Percentiles rank a stretch among this genome's conserved stretches.
phyloP scores from a whole-genome alignment of 2,329 filamentous ascomycete species.

The Colletotrichum navitas region DNA sequence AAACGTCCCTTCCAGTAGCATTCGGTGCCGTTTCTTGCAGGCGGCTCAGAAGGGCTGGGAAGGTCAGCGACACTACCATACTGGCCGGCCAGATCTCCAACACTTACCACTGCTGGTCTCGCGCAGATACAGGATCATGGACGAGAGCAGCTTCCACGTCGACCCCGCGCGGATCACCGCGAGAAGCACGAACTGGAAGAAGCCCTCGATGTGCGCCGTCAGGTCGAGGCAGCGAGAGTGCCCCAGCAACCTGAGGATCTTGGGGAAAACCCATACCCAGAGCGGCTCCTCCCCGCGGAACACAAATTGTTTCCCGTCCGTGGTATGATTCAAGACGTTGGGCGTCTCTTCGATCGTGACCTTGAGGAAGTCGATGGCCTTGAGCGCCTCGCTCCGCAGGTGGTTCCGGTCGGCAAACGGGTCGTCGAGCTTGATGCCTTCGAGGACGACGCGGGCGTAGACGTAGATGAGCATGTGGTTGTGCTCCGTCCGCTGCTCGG shows the following conservation, averaged over 20 bases:
- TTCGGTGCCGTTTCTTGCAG: slow-evolving; percentile 51
- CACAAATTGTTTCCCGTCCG: slow-evolving; percentile 57
- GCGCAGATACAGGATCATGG: slow-evolving; percentile 63
- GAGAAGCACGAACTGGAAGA: slow-evolving; percentile 64
- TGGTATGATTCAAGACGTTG: slow-evolving; percentile 68
- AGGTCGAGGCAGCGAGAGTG: slow-evolving; percentile 62
- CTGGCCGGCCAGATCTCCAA: background rate
- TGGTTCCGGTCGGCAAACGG: slow-evolving; percentile 72
- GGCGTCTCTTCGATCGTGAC: slow-evolving; percentile 83
- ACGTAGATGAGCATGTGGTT: slow-evolving; percentile 90
- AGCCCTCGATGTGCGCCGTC: slow-evolving; percentile 63
- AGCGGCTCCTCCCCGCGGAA: slow-evolving; percentile 71
- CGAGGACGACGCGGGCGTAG: slow-evolving; percentile 82
- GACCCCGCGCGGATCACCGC: slow-evolving; percentile 57
- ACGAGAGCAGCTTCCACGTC: slow-evolving; percentile 62
- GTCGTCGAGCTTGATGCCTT: slow-evolving; percentile 75
- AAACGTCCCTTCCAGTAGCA: slow-evolving; percentile 47
- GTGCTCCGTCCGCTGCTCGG: slow-evolving; percentile 77
- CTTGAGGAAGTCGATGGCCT: slow-evolving; percentile 83
- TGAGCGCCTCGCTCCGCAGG: slow-evolving; percentile 70
- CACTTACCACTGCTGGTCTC: slow-evolving; percentile 60
- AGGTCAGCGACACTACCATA: slow-evolving; percentile 39
- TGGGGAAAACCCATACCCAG: slow-evolving; percentile 75
- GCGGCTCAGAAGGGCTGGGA: slow-evolving; percentile 50
- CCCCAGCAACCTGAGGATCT: slow-evolving; percentile 68